Conservation (phyloP, 768 basidiomycete species). For the Cystobasidium onofrii region DNA sequence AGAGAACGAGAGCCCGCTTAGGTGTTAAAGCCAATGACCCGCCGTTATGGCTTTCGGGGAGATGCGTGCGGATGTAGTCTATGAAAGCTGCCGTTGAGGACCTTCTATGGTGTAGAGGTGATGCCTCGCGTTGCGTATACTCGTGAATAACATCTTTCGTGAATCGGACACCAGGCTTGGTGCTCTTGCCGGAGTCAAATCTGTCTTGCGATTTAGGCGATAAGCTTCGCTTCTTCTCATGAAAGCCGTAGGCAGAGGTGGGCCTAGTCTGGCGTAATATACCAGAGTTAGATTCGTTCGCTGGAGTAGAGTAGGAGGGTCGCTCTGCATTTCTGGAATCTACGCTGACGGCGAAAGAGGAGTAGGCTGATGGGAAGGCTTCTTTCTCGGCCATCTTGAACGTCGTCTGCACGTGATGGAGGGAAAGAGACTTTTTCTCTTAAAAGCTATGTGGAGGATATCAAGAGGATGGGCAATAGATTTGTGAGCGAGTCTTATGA, state of each 20-base stretch:
- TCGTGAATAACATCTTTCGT: neutral
- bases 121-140: neutral
- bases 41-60: neutral
- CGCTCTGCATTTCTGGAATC: constrained; percentile 3
- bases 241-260: neutral
- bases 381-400: neutral
- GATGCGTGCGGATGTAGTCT: constrained; percentile 11
- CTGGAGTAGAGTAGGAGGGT: neutral
- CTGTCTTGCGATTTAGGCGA: neutral
- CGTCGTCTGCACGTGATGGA: too few species aligned
- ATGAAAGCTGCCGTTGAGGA: constrained; percentile 29
- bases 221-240: neutral
- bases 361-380: constrained; percentile 8
- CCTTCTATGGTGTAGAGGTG: neutral
- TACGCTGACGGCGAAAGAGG: constrained; percentile 17
- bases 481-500: too few species aligned
- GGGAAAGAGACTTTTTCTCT: too few species aligned
- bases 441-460: too few species aligned
- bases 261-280: constrained; percentile 1
- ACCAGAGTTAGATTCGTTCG: neutral
- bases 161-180: neutral
- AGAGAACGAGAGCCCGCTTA: constrained; percentile 18
- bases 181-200: neutral
- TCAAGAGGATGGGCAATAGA: too few species aligned
- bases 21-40: neutral